Evolutionary conservation across 352 stramenopile species (phyloP), one percentile per base, ranked within the genome.

Genomic region (Thalassiosira exigua): DNA sequence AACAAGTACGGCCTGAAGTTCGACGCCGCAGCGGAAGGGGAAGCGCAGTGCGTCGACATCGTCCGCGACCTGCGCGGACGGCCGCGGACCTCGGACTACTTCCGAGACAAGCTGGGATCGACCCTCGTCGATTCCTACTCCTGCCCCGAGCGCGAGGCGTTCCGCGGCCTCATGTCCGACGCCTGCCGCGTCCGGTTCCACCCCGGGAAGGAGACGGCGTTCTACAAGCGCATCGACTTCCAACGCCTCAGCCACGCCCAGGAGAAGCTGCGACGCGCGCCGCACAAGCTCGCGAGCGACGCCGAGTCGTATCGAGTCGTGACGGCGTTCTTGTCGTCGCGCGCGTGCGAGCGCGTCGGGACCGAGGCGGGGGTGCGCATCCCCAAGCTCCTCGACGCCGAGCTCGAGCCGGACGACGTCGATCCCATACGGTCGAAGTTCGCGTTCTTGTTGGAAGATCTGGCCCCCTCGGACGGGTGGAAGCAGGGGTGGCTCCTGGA

Each of bases 171-270:
- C 17, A 90, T 91, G 82, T 86, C 69, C 3, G 87, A 81, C 48
- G 85, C 79, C 21, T 75, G 72, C 14, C 65, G 87, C 33, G 67
- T 91, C 12, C 32, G 72, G 42, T 52, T 93, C 27, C 39, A 59
- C 26, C 77, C 85, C 9, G 62, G 54, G 27, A 62, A 67, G n/a
- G 41, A 60, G 22, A 85, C 72, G 11, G 69, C 82, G 9, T 93
- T 93, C 65, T 91, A 88, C 74, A 93, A 93, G 69, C 70, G 85
- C 11, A 75, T 91, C 14, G 83, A 81, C 4, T 86, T 93, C 51
- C 46, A 26, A 17, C 62, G 89, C 62, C 58, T 93, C 3, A 53
- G 56, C 19, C 79, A 89, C 48, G 80, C 87, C 11, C 41, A 69
- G 30, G 58, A 78, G 17, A 92, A 92, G 56, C 24, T 82, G 14